Percentiles rank a stretch among this genome's conserved stretches.
These are phyloP conservation scores for Yamadazyma sp. DNA, from an alignment of 1,139 yeast genomes.

Conservation along the genomic window DNA sequence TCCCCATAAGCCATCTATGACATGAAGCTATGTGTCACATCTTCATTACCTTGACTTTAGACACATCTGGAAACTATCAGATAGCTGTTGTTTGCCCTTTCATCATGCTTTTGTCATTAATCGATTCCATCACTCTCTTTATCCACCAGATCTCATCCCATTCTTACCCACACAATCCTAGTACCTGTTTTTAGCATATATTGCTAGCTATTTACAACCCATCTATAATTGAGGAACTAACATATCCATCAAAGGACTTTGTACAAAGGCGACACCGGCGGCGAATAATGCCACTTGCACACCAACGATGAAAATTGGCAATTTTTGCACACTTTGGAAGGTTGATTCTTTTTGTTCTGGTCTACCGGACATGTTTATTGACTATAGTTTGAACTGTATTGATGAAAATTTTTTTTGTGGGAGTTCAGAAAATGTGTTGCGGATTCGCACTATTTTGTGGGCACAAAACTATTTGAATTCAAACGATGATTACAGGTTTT, in stretches of 20 bases:
- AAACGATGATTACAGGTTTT: background rate
- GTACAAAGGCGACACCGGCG: conserved; percentile 73
- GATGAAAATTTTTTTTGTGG: conserved; percentile 1
- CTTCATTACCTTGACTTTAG: too few species aligned
- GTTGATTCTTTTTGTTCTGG: conserved; percentile 33
- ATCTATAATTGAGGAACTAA: conserved; percentile 68
- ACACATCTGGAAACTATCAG: too few species aligned
- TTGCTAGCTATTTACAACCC: conserved; percentile 3
- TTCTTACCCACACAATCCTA: background rate
- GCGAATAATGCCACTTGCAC: conserved; percentile 64
- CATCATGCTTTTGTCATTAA: too few species aligned
- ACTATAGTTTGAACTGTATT: background rate
- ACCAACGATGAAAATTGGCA: conserved; percentile 65
- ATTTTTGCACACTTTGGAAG: conserved; percentile 53
- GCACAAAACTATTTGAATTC: background rate
- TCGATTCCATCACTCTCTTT: too few species aligned
- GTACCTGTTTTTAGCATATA: background rate
- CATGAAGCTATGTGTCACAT: background rate
- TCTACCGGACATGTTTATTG: conserved; percentile 7
- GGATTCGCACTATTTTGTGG: background rate
- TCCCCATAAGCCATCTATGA: too few species aligned
- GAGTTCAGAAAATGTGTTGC: background rate
- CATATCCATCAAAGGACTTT: conserved; percentile 78
- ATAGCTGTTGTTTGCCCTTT: too few species aligned
- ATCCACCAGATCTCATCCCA: background rate